Conservation (phyloP, 164 flowering plant genomes). For the Vitis vinifera region DNA sequence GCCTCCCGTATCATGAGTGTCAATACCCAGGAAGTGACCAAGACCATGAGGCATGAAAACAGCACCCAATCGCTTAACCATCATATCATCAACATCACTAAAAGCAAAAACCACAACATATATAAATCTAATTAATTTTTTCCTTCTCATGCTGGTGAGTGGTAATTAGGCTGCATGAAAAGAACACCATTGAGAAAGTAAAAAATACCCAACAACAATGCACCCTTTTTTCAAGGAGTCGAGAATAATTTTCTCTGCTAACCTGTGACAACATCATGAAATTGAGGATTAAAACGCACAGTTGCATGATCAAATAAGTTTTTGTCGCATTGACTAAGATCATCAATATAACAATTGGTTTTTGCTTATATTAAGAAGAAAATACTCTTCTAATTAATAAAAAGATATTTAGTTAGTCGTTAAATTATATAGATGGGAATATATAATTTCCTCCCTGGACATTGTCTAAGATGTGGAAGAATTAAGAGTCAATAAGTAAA, state of each 20-base stretch:
- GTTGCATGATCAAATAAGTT: not conserved
- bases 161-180: not conserved
- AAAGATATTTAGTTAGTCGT: not conserved
- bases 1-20: slow-evolving; percentile 98
- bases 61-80: slow-evolving; percentile 79
- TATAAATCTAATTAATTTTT: not conserved
- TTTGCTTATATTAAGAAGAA: not conserved
- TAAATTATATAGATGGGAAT: no score
- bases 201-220: slow-evolving; percentile 66
- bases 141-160: not conserved
- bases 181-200: not conserved
- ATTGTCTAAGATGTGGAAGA: no score
- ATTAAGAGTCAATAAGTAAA: no score
- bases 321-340: not conserved
- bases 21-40: slow-evolving; percentile 91
- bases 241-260: slow-evolving; percentile 78
- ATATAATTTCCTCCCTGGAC: no score
- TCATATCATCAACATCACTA: slow-evolving; percentile 85
- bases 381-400: not conserved
- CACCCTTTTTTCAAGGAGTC: slow-evolving; percentile 57
- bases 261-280: slow-evolving; percentile 40
- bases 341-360: not conserved
- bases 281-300: not conserved
- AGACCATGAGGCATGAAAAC: slow-evolving; percentile 97
- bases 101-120: slow-evolving; percentile 12